Evolutionary conservation across 352 stramenopile species (phyloP), one percentile per base, ranked within the genome.

Genomic region (Pythium sukuiense): DNA sequence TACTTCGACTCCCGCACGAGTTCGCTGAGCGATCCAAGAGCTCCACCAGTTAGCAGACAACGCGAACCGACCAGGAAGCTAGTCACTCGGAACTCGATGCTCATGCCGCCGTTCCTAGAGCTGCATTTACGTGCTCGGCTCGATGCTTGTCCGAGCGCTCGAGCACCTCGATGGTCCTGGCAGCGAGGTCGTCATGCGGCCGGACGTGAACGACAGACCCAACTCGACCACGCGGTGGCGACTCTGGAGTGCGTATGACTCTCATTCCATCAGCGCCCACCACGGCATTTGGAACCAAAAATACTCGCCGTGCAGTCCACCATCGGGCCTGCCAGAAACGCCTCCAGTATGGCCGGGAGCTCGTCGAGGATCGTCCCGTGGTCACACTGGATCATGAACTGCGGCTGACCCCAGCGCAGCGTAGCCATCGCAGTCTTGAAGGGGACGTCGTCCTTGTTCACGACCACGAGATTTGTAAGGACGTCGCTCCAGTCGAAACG

Each of bases 71-170:
- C 53, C 13, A 30, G 8, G 16, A 69, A 56, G 32, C 54, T 56
- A 43, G 62, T 69, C 20, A 69, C 26, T 14, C 62, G 62, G 41
- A 69, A 69, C 62, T 63, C 54, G n/a, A 69, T 35, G 7, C 54
- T 55, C 16, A 59, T 52, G n/a, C 14, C 6, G 6, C 26, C 37
- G 6, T 27, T 6, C 3, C 12, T 26, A 0, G 11, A 37, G 18
- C 18, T 48, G 39, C 39, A 24, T 24, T 48, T 48, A 3, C 39
- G 39, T 12, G 41, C 11, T 26, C 4, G 4, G 26, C 55, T 39
- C 35, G 43, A 26, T 32, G 32, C 3, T 37, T 30, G n/a, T 69
- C 55, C 62, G 45, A 69, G 0, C 62, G 55, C 55, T 69, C 62
- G 35, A 69, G 41, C 43, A 69, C 62, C 46, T 69, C 62, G 26